These are phyloP conservation scores for Paratinospora sagittata DNA, from an alignment of 164 flowering plant genomes.

Conservation along the genomic window DNA sequence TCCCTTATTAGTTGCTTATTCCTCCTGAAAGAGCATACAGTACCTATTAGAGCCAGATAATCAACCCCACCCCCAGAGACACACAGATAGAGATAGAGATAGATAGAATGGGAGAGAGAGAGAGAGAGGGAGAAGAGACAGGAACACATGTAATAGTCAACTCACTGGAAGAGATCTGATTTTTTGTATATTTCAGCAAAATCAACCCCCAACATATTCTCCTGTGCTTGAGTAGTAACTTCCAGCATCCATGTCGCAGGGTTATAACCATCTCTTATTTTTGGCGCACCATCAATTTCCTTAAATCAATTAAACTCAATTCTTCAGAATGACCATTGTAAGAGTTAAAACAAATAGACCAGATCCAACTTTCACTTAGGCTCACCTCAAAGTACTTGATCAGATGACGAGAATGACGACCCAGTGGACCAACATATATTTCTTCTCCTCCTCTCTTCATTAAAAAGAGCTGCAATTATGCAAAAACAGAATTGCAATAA, in stretches of 20 bases:
- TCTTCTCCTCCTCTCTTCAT: slow-evolving; percentile 57
- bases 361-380: neutral
- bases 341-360: neutral
- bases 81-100: neutral
- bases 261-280: slow-evolving; percentile 26
- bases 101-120: too few relatives aligned
- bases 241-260: slow-evolving; percentile 39
- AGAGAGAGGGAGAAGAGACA: too few relatives aligned
- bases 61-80: too few relatives aligned
- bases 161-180: slow-evolving; percentile 22
- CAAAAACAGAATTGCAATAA: neutral
- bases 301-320: slow-evolving; percentile 15
- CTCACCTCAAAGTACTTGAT: slow-evolving; percentile 62
- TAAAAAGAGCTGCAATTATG: slow-evolving; percentile 40
- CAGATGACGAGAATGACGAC: slow-evolving; percentile 35
- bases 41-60: neutral
- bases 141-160: neutral
- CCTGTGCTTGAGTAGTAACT: slow-evolving; percentile 24
- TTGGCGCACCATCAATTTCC: slow-evolving; percentile 25
- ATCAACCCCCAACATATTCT: slow-evolving; percentile 21
- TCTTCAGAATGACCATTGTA: neutral
- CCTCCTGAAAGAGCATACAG: slow-evolving; percentile 20
- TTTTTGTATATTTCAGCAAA: slow-evolving; percentile 25
- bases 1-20: slow-evolving; percentile 32
- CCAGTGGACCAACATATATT: slow-evolving; percentile 55